Conservation (phyloP, 306 rosid genomes). For the Notholithocarpus densiflorus region DNA sequence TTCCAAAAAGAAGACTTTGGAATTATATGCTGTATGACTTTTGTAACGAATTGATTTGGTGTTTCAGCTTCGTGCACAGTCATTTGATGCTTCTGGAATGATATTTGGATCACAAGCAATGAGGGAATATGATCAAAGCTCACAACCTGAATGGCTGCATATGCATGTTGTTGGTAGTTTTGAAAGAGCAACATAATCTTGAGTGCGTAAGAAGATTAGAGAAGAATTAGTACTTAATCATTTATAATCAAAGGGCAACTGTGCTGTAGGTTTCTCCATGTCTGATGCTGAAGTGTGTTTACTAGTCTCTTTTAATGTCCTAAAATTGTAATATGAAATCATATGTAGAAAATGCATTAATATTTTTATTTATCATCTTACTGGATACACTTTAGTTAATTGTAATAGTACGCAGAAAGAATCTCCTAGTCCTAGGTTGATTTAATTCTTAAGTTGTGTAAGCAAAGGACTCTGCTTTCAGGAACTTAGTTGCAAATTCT, state of each 20-base stretch:
- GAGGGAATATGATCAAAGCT: constrained; percentile 54
- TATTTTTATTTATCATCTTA: no score
- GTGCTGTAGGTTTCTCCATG: no score
- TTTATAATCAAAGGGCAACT: no score
- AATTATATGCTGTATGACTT: background rate
- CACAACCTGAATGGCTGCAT: no score
- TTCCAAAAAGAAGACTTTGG: background rate
- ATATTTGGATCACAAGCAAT: constrained; percentile 66
- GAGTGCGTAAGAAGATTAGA: constrained; percentile 3
- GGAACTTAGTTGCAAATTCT: background rate
- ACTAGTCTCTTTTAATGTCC: no score
- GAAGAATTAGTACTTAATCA: background rate
- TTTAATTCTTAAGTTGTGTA: background rate
- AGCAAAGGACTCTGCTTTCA: background rate
- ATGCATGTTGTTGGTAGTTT: constrained; percentile 61
- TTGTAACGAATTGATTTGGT: constrained; percentile 30
- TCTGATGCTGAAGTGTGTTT: no score
- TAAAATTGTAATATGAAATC: no score
- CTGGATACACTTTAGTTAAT: background rate
- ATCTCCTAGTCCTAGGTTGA: constrained; percentile 5
- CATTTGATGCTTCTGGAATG: constrained; percentile 66
- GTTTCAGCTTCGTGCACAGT: constrained; percentile 53
- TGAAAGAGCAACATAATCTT: constrained; percentile 54
- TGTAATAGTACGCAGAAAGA: constrained; percentile 5
- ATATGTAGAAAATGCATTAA: no score